Percentiles rank a stretch among this genome's conserved stretches.
Evolutionary conservation across 345 rosid species (phyloP).

Genomic region (Anacardium occidentale): DNA sequence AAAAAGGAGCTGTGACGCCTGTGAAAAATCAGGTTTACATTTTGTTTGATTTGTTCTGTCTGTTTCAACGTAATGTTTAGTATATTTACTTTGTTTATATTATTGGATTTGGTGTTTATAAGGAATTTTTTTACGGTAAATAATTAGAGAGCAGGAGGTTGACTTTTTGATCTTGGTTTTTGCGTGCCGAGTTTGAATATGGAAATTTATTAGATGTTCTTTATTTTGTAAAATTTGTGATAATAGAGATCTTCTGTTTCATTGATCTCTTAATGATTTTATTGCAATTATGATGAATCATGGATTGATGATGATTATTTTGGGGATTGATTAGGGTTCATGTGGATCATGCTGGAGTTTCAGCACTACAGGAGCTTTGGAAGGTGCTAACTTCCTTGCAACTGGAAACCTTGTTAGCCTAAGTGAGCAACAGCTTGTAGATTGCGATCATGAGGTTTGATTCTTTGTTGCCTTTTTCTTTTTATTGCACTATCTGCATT

Average conservation of each 20-base stretch:
- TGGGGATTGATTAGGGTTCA: constrained; percentile 54
- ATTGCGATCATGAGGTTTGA: constrained; percentile 94
- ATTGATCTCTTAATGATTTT: neutral
- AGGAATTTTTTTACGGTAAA: neutral
- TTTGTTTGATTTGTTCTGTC: no score
- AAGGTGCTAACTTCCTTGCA: constrained; percentile 89
- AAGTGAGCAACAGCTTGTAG: constrained; percentile 99
- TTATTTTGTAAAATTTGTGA: no score
- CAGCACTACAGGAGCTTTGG: constrained; percentile 92
- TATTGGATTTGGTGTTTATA: neutral
- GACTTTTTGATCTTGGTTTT: neutral
- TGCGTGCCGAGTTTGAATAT: neutral
- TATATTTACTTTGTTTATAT: neutral
- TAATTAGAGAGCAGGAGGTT: neutral
- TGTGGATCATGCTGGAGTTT: constrained; percentile 99
- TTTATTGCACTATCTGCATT: neutral
- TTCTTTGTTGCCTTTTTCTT: neutral
- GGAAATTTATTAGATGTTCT: neutral
- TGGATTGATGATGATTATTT: constrained; percentile 3
- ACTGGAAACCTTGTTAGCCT: constrained; percentile 93
- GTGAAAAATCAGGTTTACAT: constrained; percentile 74
- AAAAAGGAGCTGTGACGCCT: constrained; percentile 77
- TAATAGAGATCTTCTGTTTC: no score
- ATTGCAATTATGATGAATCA: neutral
- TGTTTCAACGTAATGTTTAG: neutral